Conservation (phyloP, 2,329 filamentous ascomycete species). For the Sarocladiaceae sp. region DNA sequence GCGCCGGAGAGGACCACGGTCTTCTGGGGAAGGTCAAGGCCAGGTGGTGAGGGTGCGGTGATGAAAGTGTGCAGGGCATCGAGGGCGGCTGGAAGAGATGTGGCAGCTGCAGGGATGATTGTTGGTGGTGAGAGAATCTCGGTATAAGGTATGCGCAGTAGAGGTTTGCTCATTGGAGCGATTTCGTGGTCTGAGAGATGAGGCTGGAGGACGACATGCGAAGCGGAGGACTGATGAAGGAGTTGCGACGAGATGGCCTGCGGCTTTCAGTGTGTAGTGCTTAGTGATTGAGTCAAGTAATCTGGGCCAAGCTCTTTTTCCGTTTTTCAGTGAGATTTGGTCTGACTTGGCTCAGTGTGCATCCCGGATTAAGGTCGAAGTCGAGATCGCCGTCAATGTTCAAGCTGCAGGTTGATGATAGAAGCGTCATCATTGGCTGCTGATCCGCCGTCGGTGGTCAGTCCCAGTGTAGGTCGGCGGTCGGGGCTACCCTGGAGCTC, state of each 20-base stretch:
- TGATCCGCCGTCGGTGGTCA: too few species aligned
- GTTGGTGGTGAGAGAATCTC: conserved; percentile 69
- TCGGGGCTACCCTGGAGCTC: too few species aligned
- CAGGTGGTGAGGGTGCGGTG: conserved; percentile 46
- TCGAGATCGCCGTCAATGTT: too few species aligned
- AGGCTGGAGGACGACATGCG: neutral
- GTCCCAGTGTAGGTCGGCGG: too few species aligned
- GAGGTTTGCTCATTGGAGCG: conserved; percentile 55
- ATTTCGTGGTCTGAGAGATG: neutral
- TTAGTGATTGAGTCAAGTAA: neutral
- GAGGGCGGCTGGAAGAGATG: conserved; percentile 65
- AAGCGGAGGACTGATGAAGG: neutral
- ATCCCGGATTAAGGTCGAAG: too few species aligned
- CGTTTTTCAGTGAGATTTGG: too few species aligned
- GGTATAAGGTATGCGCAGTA: conserved; percentile 88
- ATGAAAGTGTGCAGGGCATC: conserved; percentile 74
- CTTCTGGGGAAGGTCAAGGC: conserved; percentile 32
- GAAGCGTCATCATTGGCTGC: too few species aligned
- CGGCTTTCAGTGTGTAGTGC: too few species aligned
- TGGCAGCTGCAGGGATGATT: conserved; percentile 67
- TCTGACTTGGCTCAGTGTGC: too few species aligned
- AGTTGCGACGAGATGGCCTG: too few species aligned
- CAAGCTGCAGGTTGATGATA: too few species aligned
- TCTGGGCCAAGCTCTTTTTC: too few species aligned
- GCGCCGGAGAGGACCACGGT: conserved; percentile 65